phyloP scores from a whole-genome alignment of 2,329 filamentous ascomycete species.

The Ceratocystis smalleyi region DNA sequence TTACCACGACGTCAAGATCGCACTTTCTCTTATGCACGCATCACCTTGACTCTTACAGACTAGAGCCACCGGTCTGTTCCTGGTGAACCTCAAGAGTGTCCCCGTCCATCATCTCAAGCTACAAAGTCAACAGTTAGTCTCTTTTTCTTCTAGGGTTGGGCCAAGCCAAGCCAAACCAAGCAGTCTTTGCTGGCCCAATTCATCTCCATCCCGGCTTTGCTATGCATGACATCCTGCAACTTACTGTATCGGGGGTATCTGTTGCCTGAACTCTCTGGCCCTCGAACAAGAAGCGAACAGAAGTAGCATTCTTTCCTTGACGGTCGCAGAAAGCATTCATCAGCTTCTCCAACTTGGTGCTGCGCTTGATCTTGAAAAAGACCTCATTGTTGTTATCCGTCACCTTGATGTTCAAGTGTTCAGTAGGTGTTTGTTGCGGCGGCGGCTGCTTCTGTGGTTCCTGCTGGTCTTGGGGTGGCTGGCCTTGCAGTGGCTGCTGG shows the following conservation, averaged over 20 bases:
- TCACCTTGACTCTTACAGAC: background rate
- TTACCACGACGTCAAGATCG: background rate
- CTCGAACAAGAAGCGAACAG: slow-evolving; percentile 90
- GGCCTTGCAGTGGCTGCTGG: background rate
- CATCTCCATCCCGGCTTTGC: too few relatives aligned
- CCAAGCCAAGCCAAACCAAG: too few relatives aligned
- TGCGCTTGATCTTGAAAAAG: slow-evolving; percentile 99
- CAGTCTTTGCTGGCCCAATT: too few relatives aligned
- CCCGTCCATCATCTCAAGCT: slow-evolving; percentile 95
- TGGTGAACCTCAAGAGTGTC: slow-evolving; percentile 96
- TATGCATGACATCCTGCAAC: slow-evolving; percentile 25
- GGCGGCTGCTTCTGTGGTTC: slow-evolving; percentile 28
- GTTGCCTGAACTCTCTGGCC: slow-evolving; percentile 79
- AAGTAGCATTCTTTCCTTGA: slow-evolving; percentile 71
- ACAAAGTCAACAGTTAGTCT: slow-evolving; percentile 11
- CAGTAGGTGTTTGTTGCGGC: slow-evolving; percentile 28
- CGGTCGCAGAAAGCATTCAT: slow-evolving; percentile 98
- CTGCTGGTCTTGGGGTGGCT: slow-evolving; percentile 20
- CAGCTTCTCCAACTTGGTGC: slow-evolving; percentile 87
- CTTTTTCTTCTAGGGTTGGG: background rate
- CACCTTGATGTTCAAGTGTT: slow-evolving; percentile 98
- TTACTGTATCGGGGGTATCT: slow-evolving; percentile 82
- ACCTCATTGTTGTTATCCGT: slow-evolving; percentile 99
- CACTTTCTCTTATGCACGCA: background rate
- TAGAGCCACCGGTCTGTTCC: slow-evolving; percentile 76